Conservation (phyloP, 2,329 filamentous ascomycete species). For the Sporothrix globosa region DNA sequence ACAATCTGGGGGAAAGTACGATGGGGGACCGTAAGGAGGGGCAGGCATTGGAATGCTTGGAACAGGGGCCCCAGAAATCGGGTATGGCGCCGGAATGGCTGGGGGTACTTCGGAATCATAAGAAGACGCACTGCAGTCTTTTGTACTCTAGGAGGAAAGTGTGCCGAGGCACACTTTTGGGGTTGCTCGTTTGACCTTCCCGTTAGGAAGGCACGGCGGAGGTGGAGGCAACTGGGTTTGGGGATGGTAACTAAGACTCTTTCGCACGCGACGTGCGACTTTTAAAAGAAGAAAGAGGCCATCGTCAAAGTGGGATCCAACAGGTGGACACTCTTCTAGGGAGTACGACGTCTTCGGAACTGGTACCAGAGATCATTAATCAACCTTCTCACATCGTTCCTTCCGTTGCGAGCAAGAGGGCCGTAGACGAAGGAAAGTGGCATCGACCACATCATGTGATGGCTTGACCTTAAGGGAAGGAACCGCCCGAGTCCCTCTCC, state of each 20-base stretch:
- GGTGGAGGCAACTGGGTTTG: not conserved
- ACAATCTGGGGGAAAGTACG: conserved; percentile 22
- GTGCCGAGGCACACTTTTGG: conserved; percentile 24
- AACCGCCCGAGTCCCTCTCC: not conserved
- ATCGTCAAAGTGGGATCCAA: conserved; percentile 9
- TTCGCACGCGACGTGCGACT: conserved; percentile 1
- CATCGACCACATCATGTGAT: conserved; percentile 12
- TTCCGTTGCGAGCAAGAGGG: not conserved
- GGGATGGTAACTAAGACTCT: not conserved
- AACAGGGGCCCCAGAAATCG: conserved; percentile 23
- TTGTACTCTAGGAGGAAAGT: conserved; percentile 15
- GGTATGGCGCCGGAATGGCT: conserved; percentile 9
- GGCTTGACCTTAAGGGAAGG: not conserved
- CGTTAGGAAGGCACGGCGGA: conserved; percentile 13
- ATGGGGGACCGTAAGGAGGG: not conserved
- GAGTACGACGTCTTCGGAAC: conserved; percentile 4
- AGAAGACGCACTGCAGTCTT: not conserved
- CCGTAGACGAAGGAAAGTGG: conserved; percentile 1
- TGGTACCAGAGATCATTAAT: conserved; percentile 6
- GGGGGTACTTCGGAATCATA: conserved; percentile 19
- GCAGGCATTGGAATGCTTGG: conserved; percentile 19
- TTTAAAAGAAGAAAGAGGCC: conserved; percentile 10
- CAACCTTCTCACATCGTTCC: conserved; percentile 15
- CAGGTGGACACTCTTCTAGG: not conserved
- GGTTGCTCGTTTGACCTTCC: conserved; percentile 9